Percentiles rank a stretch among this genome's conserved stretches.
Conservation (phyloP, 1,284 basidiomycete species). For the Caloboletus inedulis region DNA sequence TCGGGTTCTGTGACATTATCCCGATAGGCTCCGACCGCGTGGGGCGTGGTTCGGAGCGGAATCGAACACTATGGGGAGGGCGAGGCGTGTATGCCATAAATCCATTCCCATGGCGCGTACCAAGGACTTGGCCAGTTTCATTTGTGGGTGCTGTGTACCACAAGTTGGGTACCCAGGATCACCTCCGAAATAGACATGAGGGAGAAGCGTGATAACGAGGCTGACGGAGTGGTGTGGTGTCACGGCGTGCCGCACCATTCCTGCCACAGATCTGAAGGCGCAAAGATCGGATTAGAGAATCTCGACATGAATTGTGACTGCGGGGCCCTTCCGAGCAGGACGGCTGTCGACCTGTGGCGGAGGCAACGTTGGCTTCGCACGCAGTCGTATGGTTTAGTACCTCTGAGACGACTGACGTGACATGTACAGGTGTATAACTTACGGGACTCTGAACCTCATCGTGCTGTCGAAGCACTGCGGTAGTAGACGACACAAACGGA, state of each 20-base stretch:
- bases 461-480: background rate
- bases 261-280: slow-evolving; percentile 11
- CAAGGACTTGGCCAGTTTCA: slow-evolving; percentile 2
- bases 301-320: slow-evolving; percentile 1
- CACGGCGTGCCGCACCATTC: slow-evolving; percentile 7
- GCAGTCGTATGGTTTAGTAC: background rate
- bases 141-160: slow-evolving; percentile 2
- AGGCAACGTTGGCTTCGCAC: slow-evolving; percentile 14
- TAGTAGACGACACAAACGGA: background rate
- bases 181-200: slow-evolving; percentile 16
- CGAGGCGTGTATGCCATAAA: slow-evolving; percentile 3
- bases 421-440: background rate
- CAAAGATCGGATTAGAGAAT: slow-evolving; percentile 8
- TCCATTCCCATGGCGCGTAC: background rate
- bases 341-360: slow-evolving; percentile 16
- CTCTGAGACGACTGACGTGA: background rate
- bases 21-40: slow-evolving; percentile 1
- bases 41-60: slow-evolving; percentile 1
- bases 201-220: slow-evolving; percentile 1
- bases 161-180: background rate
- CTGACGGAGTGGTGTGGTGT: background rate
- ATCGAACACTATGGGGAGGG: slow-evolving; percentile 11
- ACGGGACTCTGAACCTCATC: background rate
- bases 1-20: slow-evolving; percentile 1
- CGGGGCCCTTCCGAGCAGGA: slow-evolving; percentile 9